Evolutionary conservation across 768 basidiomycete genomes (phyloP).

Genomic region (Coprinellus micaceus): DNA sequence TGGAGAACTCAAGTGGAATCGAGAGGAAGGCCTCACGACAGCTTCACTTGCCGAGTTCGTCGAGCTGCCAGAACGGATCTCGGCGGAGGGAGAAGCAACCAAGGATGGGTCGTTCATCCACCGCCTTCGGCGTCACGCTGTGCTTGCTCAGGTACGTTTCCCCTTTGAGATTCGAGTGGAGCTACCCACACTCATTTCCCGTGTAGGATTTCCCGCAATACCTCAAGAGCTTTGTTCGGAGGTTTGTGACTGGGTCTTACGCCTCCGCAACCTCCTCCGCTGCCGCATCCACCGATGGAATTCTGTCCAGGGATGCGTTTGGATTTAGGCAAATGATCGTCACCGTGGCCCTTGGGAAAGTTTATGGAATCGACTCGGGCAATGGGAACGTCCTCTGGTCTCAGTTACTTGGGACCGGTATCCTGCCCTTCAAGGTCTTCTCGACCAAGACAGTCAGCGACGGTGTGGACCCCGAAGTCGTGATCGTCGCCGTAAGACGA

Average conservation of each 20-base stretch:
- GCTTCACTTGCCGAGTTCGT: conserved; percentile 66
- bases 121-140: conserved; percentile 54
- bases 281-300: conserved; percentile 27
- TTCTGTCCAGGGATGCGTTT: conserved; percentile 68
- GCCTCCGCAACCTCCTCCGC: conserved; percentile 43
- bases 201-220: conserved; percentile 68
- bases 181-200: not conserved
- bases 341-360: conserved; percentile 69
- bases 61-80: conserved; percentile 64
- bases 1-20: conserved; percentile 60
- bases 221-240: conserved; percentile 57
- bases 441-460: conserved; percentile 46
- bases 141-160: conserved; percentile 52
- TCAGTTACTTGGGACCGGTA: conserved; percentile 63
- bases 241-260: conserved; percentile 70
- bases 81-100: conserved; percentile 30
- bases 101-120: conserved; percentile 48
- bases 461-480: conserved; percentile 53
- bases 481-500: conserved; percentile 56
- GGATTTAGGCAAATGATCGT: conserved; percentile 86
- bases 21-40: conserved; percentile 76
- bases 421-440: conserved; percentile 62
- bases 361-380: conserved; percentile 79
- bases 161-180: not conserved
- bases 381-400: conserved; percentile 80